Base-by-base conservation (phyloP, 768 basidiomycete genomes). In the Pisolithus albus region DNA sequence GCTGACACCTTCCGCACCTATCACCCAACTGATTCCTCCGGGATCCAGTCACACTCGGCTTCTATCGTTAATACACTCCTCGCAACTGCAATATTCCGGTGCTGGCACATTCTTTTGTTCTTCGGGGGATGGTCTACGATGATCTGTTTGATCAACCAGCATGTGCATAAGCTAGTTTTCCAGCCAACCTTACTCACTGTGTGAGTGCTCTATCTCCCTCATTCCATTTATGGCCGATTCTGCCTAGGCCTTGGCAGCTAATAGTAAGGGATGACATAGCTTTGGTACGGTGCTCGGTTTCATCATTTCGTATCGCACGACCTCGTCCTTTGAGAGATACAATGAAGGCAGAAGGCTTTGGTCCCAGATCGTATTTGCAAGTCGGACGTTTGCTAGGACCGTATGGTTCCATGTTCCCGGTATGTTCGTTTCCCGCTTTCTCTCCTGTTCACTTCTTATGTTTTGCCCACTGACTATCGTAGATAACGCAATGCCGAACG, bases 301-400 rank as follows among this genome's bases (percentile, higher is more conserved):
- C 56, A 78, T 87, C 34, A 80, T 87, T 47, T 83, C 83, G 0
- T 85, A 84, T 63, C 64, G 84, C 52, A 86, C 84, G 9, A 86
- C 82, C 10, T 81, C 84, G 4, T 83, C 82, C 37, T 86, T 84
- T 57, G 84, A 86, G 62, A 70, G 83, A n/a, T 87, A 87, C 64
- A 86, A 87, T 51, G 85, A 88, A 59, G 86, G 86, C 21, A 69
- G 86, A 49, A 68, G 75, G 47, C 67, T 80, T 5, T 88, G 86
- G 86, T 82, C 82, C 3, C 78, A 82, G 54, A 82, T 87, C n/a
- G 76, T 81, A 43, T 64, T 80, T 26, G 70, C 58, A 61, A 71
- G 61, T 59, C 75, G 84, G 37, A 81, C 76, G 2, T 72, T 86
- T 62, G 75, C 83, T 0, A 72, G 86, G 16, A 74, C 76, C 0